Evolutionary conservation across 202 grass and related monocot genomes (phyloP).

Genomic region (Zizania palustris): DNA sequence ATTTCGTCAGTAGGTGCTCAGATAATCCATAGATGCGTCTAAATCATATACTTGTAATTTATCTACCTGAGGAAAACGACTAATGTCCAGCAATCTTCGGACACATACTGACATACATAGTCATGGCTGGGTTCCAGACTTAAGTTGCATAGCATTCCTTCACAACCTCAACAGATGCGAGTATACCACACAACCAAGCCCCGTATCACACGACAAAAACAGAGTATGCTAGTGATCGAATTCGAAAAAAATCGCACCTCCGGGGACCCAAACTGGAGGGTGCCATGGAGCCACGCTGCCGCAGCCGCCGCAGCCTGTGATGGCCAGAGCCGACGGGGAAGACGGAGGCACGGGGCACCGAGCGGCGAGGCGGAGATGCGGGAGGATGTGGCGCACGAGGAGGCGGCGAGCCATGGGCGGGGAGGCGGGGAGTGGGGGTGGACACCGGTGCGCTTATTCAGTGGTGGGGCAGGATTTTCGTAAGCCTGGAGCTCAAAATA

Average conservation of each 20-base stretch:
- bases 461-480: no score
- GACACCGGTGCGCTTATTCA: no score
- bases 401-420: conserved; percentile 46
- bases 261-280: neutral
- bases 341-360: neutral
- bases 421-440: no score
- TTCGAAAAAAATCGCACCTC: conserved; percentile 39
- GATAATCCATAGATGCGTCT: neutral
- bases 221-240: neutral
- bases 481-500: no score
- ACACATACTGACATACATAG: neutral
- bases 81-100: neutral
- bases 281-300: neutral
- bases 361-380: conserved; percentile 31
- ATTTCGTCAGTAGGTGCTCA: conserved; percentile 1
- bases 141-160: conserved; percentile 1
- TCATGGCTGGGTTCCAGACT: conserved; percentile 5
- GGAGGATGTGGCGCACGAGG: conserved; percentile 40
- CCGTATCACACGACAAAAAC: neutral
- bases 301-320: neutral
- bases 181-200: neutral
- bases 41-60: neutral
- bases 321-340: neutral
- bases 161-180: neutral
- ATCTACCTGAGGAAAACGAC: neutral